Evolutionary conservation across 164 flowering plant species (phyloP).

Genomic region (Annona cherimola): DNA sequence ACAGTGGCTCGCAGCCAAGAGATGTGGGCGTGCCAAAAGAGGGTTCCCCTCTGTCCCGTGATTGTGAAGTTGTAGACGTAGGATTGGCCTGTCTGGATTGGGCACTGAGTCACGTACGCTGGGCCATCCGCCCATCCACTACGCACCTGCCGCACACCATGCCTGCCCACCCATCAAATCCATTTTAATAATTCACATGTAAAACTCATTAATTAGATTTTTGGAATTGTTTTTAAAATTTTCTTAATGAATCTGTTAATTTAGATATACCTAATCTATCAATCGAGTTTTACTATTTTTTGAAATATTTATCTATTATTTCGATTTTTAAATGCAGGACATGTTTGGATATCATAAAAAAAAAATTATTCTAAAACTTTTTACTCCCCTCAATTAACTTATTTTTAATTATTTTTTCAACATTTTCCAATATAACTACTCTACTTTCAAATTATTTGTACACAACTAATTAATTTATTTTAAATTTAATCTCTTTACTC

Average conservation of each 20-base stretch:
- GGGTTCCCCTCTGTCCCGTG: slow-evolving; percentile 53
- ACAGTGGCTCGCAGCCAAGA: slow-evolving; percentile 57
- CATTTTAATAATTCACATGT: neutral
- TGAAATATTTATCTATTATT: too few species aligned
- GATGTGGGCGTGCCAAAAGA: slow-evolving; percentile 51
- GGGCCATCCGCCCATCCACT: slow-evolving; percentile 75
- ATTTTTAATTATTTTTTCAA: too few species aligned
- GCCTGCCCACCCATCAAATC: slow-evolving; percentile 30
- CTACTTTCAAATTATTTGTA: too few species aligned
- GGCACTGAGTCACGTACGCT: slow-evolving; percentile 59
- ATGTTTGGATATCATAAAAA: neutral
- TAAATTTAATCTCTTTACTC: too few species aligned
- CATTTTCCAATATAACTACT: too few species aligned
- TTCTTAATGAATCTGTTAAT: too few species aligned
- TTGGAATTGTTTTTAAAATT: neutral
- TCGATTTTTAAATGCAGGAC: neutral
- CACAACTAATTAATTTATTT: too few species aligned
- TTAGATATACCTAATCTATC: neutral
- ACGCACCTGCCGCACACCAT: slow-evolving; percentile 53
- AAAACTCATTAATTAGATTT: neutral
- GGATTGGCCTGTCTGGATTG: slow-evolving; percentile 51
- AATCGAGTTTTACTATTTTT: neutral
- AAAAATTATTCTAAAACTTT: neutral
- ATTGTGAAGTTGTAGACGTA: slow-evolving; percentile 61
- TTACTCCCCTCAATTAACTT: too few species aligned